phyloP scores from a whole-genome alignment of 1,284 basidiomycete genomes.

The Takashimella tepidaria region DNA sequence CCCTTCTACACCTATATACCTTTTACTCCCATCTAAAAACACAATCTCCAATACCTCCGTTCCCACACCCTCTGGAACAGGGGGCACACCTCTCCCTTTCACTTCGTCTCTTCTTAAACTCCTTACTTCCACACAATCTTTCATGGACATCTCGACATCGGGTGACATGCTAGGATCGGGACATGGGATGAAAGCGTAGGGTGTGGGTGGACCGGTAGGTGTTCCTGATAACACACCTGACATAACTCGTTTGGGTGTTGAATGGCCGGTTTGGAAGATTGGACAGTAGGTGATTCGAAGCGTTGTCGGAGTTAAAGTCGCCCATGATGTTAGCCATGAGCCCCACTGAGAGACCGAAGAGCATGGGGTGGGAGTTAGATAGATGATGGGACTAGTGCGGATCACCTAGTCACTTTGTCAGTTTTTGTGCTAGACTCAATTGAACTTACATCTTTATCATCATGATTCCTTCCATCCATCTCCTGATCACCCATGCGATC shows the following conservation, averaged over 20 bases:
- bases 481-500: constrained; percentile 43
- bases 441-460: constrained; percentile 23
- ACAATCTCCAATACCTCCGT: constrained; percentile 41
- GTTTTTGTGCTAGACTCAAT: background rate
- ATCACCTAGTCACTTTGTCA: constrained; percentile 17
- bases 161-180: constrained; percentile 17
- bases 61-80: constrained; percentile 32
- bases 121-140: constrained; percentile 36
- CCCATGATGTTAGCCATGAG: constrained; percentile 40
- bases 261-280: constrained; percentile 22
- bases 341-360: constrained; percentile 32
- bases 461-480: constrained; percentile 16
- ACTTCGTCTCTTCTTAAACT: constrained; percentile 39
- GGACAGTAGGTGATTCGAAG: constrained; percentile 35
- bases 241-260: constrained; percentile 17
- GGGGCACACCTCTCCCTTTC: constrained; percentile 30
- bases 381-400: constrained; percentile 30
- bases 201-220: background rate
- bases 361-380: constrained; percentile 33
- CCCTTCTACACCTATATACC: constrained; percentile 42
- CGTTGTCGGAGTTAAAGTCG: constrained; percentile 16
- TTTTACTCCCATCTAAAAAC: constrained; percentile 33
- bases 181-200: constrained; percentile 25
- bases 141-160: constrained; percentile 33
- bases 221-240: constrained; percentile 12